Evolutionary conservation across 202 grass and related monocot genomes (phyloP), one percentile per base, ranked within the genome.

Genomic region (Brachypodium distachyon): DNA sequence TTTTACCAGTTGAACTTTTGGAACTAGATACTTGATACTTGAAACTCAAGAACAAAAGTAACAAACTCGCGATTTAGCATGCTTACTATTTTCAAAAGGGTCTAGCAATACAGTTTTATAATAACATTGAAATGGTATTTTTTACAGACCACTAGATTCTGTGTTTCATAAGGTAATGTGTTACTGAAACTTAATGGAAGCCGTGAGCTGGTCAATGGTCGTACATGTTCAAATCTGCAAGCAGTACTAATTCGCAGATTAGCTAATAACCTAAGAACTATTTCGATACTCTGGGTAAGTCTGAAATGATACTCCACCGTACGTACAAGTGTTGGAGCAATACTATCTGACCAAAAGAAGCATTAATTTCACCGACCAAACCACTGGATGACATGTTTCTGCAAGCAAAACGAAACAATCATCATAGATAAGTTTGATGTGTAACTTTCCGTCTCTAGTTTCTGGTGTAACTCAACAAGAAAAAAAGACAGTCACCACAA

Each of bases 311-410:
- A 53, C 0, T 44, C 22, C 54, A 4, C 0, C 42, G 5, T 3
- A 82, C 83, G 23, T 86, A 83, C 87, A 90, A 71, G 62, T 44
- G 66, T 17, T 83, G 49, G 53, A 90, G 52, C 21, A 59, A 19
- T 29, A 8, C 21, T 12, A 94, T 73, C 12, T 59, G 73, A 59
- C 77, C 76, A 62, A 88, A 83, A 54, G 65, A 88, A 42, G 54
- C 6, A 27, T 76, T 44, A 67, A 88, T 88, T 59, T 61, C 67
- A 67, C 74, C 86, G 33, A 39, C 59, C 56, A 86, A 86, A 81
- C 77, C 46, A 41, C 16, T 61, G 8, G 39, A 85, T 17, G 74
- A 59, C n/a, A 88, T 17, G 33, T 85, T 83, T 64, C 85, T 88
- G 73, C 67, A 82, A 5, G 18, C 2, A 71, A 38, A 27, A 73